Evolutionary conservation across 2,329 filamentous ascomycete species (phyloP).

Genomic region (Xylariomycetidae sp.): DNA sequence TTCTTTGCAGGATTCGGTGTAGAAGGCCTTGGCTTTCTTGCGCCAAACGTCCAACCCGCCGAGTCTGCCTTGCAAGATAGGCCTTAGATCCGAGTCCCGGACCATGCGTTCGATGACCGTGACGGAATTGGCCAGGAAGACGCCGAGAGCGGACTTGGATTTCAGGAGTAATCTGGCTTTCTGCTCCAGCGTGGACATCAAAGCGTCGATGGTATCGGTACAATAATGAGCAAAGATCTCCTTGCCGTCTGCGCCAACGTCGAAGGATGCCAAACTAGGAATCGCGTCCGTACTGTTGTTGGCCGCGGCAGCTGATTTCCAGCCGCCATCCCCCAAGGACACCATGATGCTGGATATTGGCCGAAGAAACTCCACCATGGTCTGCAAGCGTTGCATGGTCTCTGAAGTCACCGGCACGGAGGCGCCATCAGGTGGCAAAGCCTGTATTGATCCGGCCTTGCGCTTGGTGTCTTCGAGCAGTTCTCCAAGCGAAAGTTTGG

Average conservation of each 20-base stretch:
- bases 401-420: slow-evolving; percentile 73
- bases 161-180: slow-evolving; percentile 70
- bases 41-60: slow-evolving; percentile 73
- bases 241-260: slow-evolving; percentile 81
- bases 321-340: slow-evolving; percentile 87
- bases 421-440: slow-evolving; percentile 71
- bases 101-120: slow-evolving; percentile 81
- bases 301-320: slow-evolving; percentile 53
- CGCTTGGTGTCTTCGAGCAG: slow-evolving; percentile 78
- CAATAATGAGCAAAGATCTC: slow-evolving; percentile 88
- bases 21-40: slow-evolving; percentile 76
- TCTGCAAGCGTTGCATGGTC: slow-evolving; percentile 78
- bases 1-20: slow-evolving; percentile 84
- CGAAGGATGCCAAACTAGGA: slow-evolving; percentile 70
- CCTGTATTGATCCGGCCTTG: slow-evolving; percentile 57
- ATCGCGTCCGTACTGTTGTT: slow-evolving; percentile 55
- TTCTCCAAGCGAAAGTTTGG: slow-evolving; percentile 76
- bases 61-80: slow-evolving; percentile 62
- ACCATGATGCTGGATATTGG: slow-evolving; percentile 87
- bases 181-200: slow-evolving; percentile 68
- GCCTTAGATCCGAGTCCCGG: slow-evolving; percentile 68
- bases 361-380: slow-evolving; percentile 78
- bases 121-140: slow-evolving; percentile 87
- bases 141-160: slow-evolving; percentile 71
- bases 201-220: slow-evolving; percentile 76